phyloP scores from a whole-genome alignment of 73 alveolate species.

The Paramecium octaurelia region DNA sequence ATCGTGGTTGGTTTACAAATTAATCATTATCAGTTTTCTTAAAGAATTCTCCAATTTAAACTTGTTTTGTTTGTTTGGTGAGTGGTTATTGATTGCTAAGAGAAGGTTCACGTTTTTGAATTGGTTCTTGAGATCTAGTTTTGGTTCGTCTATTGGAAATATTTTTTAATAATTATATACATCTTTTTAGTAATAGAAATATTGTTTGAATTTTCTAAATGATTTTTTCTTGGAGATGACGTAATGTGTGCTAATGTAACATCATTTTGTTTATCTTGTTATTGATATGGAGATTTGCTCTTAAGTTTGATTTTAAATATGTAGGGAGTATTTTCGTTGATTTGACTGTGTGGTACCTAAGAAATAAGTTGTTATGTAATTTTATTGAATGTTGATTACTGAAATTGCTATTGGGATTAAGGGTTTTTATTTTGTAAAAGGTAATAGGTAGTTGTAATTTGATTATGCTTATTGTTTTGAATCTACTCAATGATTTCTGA shows the following conservation, averaged over 20 bases:
- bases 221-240: background rate
- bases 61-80: background rate
- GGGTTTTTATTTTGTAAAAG: constrained; percentile 76
- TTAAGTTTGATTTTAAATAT: background rate
- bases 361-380: background rate
- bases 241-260: background rate
- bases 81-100: background rate
- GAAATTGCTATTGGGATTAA: background rate
- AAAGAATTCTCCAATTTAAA: background rate
- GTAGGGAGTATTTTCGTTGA: background rate
- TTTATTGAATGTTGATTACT: background rate
- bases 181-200: background rate
- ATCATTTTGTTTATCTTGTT: background rate
- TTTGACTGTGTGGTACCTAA: background rate
- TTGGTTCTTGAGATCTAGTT: background rate
- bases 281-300: background rate
- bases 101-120: background rate
- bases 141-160: background rate
- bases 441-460: constrained; percentile 85
- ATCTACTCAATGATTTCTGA: constrained; percentile 55
- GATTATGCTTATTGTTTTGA: constrained; percentile 83
- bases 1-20: background rate
- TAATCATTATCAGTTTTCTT: background rate
- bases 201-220: background rate
- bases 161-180: background rate